Evolutionary conservation across 805 yeast species (phyloP), one percentile per base, ranked within the genome.

Genomic region (Osmozyma mogii): DNA sequence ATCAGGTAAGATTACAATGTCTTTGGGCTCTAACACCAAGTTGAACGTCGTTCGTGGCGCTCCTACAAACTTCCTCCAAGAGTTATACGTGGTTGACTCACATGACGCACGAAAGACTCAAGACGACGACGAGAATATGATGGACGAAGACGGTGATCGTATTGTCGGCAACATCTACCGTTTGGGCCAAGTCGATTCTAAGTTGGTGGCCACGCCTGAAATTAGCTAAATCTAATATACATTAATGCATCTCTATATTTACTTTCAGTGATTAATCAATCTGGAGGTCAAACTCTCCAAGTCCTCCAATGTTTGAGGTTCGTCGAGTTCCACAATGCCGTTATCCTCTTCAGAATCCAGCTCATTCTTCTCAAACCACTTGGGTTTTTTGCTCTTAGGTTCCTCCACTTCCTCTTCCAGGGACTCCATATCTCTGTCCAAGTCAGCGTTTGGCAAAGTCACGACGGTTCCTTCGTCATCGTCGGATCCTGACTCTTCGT

Each of bases 231-330:
- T 15, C 6, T 23, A 13, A 13, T n/a, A 17, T 9, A 11, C 17
- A 23, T 6, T n/a, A 8, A n/a, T 23, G 15, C 17, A 23, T n/a
- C 8, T 11, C 6, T 13, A 19, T 27, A 5, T 7, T 6, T 17
- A 4, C 7, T n/a, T 10, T 4, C 9, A 15, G 17, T 4, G n/a
- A 10, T 4, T 9, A 8, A 70, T 50, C 48, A 72, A 65, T 41
- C 61, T 60, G 25, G 65, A 70, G 2, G 95, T 78, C 61, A 84
- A 71, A 28, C 94, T 87, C 65, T 92, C 98, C 56, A 92, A 70
- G 50, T 92, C 98, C 54, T 85, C 96, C 52, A 92, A 65, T 11
- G 95, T 82, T 47, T 84, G 82, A 10, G 96, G 96, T 45, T 78
- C 84, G 44, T 84, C 94, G 26, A 84, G 65, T 58, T 88, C 95